Evolutionary conservation across 2,329 filamentous ascomycete genomes (phyloP).

Genomic region (Aschersonia sp.): DNA sequence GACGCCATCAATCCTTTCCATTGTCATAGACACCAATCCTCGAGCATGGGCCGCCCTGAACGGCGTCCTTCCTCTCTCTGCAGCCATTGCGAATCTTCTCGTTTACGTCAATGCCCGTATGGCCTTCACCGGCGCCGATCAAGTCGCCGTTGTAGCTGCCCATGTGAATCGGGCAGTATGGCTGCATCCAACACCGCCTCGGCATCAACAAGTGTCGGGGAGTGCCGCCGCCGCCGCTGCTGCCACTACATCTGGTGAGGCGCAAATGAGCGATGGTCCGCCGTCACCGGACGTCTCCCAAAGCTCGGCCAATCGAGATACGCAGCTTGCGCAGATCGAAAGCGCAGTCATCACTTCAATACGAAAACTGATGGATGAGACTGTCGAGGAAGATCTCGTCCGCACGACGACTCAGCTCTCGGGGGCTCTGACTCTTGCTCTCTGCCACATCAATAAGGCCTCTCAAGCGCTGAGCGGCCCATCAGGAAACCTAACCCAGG

Average conservation of each 20-base stretch:
- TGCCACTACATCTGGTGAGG: conserved; percentile 28
- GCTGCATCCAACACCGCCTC: conserved; percentile 57
- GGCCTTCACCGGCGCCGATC: conserved; percentile 84
- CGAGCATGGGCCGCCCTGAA: conserved; percentile 78
- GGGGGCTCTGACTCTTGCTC: conserved; percentile 76
- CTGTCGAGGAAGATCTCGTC: conserved; percentile 48
- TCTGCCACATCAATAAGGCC: conserved; percentile 81
- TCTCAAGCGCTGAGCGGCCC: conserved; percentile 49
- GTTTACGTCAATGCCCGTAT: conserved; percentile 96
- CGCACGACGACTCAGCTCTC: conserved; percentile 76
- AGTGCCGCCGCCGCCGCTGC: background rate
- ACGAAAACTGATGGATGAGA: conserved; percentile 55
- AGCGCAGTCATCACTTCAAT: conserved; percentile 63
- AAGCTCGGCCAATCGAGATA: conserved; percentile 70
- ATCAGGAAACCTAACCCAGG: conserved; percentile 26
- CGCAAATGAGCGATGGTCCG: conserved; percentile 39
- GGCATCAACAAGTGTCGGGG: conserved; percentile 1
- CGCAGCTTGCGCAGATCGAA: conserved; percentile 80
- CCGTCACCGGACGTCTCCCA: conserved; percentile 16
- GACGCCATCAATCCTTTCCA: conserved; percentile 69
- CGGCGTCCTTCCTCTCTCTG: conserved; percentile 61
- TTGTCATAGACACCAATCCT: conserved; percentile 93
- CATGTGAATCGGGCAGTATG: conserved; percentile 78
- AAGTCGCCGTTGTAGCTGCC: conserved; percentile 80
- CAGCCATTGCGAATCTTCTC: conserved; percentile 74